Base-by-base conservation (phyloP, 352 stramenopile genomes). In the Pythium phragmiticola region DNA sequence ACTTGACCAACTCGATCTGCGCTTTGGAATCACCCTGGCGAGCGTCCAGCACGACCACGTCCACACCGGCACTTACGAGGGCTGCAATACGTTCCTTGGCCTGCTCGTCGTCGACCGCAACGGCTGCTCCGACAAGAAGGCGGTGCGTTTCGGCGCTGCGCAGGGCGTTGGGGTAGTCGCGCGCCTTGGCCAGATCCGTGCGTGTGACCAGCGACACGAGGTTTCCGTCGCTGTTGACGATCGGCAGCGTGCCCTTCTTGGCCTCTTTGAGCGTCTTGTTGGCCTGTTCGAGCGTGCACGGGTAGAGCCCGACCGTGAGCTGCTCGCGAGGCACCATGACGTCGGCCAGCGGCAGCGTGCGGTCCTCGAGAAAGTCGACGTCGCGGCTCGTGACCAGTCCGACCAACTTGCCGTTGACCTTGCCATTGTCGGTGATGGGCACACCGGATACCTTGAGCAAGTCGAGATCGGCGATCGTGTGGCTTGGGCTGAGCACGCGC, bases 181-280 rank as follows among this genome's bases (percentile, higher is more conserved):
- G 86, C 68, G 96, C 94, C 82, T 99, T 99, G 73, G 97, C 84
- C 57, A 99, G 72, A 76, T 99, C 97, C 54, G 95, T 97, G 36
- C 97, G 80, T 28, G 96, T 98, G 70, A 99, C 98, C 11, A 99
- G 84, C 37, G 96, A 96, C 52, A 99, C 94, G 34, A 99, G 89
- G 68, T 98, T 82, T 51, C 93, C 94, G 21, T 95, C 76, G 14
- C 87, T 82, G 76, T 99, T 98, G 9, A 99, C 94, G 26, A 99
- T 98, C 39, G 97, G 97, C 9, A 99, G 88, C 73, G 99, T 99
- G 57, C 97, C 97, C 81, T 99, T 98, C 79, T 99, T 99, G 50
- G 88, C 96, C 46, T 92, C 78, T 67, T 98, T 98, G 39, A 99
- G 80, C 59, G 97, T 96, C 70, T 96, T 83, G 85, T 99, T 99